Base-by-base conservation (phyloP, 176 grass and related monocot genomes). In the Triticum urartu region DNA sequence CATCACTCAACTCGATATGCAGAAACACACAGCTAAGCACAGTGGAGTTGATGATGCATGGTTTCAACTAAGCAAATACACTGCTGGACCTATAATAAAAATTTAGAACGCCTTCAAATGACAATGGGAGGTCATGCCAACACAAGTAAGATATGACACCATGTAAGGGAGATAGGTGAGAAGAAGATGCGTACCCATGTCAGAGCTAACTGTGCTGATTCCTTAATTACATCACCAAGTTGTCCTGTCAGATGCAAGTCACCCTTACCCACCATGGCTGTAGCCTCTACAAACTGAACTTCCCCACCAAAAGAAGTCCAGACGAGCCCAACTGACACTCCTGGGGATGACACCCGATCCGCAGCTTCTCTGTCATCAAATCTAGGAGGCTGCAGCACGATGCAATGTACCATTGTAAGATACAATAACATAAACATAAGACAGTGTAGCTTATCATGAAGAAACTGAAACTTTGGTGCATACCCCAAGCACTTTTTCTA, bases 401-500 rank as follows among this genome's bases (percentile, higher is more conserved):
- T 40, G 83, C 79, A 68, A 68, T 22, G 48, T 40, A 79, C 26
- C 14, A 48, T 61, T 67, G 13, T 88, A 40, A 70, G 78, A 86
- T 40, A 84, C 1, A 33, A 71, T 3, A 42, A 56, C 58, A 81
- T 28, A 85, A 68, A 11, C 5, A 52, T 36, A 84, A 10, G 62
- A 67, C 21, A 84, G 15, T 48, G 38, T 28, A 77, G 17, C 42
- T 70, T 63, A 59, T 24, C 77, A 54, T 77, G 28, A 77, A 67
- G 74, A 38, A 10, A 86, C 28, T 64, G 11, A 68, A 40, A 84
- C 20, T 86, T 12, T 84, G 78, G 62, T 28, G 35, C 79, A 76
- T 96, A 99, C 97, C 92, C 97, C 97, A 75, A 99, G 97, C 35
- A 99, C 97, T 94, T 99, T 99, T 88, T 99, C 94, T 63, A 99